Evolutionary conservation across 2,329 filamentous ascomycete genomes (phyloP), one percentile per base, ranked within the genome.

Genomic region (Diplodia scrobiculata): DNA sequence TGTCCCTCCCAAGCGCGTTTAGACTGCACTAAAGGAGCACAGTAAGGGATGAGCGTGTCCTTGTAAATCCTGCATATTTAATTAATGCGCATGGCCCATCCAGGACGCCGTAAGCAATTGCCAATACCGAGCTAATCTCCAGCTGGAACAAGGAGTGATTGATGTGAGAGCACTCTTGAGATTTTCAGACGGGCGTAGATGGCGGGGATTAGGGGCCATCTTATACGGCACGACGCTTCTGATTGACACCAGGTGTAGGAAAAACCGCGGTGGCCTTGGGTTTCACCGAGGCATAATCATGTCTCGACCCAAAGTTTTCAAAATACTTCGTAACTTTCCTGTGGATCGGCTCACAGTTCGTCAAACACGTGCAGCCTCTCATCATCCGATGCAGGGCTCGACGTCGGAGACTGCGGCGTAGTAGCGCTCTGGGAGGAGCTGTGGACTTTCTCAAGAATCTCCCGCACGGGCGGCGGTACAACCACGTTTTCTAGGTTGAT

Each of bases 401-500:
- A 38, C 32, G 63, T 25, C 6, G 14, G 54, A 32, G 32, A 36
- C 21, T 66, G 48, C 2, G 58, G 36, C 45, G 52, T 29, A 36
- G 48, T 65, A 45, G 50, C 36, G 21, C 52, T 68, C 6, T 25
- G 14, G 21, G n/a, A 38, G 21, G 64, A 62, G 27, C 66, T 50
- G 4, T 63, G 65, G 17, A 66, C 36, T 29, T 45, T 51, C 4
- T 73, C 68, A 11, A 78, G 72, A 0, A 73, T 74, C 64, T 76
- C 73, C 53, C 76, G 77, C 11, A 75, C 75, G 21, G 73, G 69
- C 13, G 74, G 71, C 17, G 75, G 74, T 66, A 77, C 50, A 5
- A 58, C 63, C 9, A 72, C 73, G 9, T 75, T 69, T 19, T 70
- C 36, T n/a, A 75, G 68, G 29, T 71, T 41, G 51, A 64, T 6